These are phyloP conservation scores for Vigna hirtella DNA, from an alignment of 306 rosid genomes.

Conservation along the genomic window DNA sequence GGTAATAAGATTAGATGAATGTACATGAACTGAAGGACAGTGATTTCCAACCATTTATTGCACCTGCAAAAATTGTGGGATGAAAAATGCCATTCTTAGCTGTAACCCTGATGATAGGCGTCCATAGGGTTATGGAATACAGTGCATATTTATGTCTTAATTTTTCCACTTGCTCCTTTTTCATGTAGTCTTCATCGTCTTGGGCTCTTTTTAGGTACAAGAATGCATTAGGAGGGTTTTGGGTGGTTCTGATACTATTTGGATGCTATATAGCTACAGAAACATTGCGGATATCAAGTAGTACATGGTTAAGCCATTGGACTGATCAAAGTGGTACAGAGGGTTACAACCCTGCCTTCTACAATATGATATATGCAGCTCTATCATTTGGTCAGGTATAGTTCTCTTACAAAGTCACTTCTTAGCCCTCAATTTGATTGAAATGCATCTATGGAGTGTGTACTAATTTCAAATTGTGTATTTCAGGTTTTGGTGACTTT, in stretches of 20 bases:
- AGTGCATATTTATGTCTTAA: constrained; percentile 30
- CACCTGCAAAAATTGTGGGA: constrained; percentile 12
- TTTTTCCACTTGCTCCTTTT: neutral
- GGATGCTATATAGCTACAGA: constrained; percentile 70
- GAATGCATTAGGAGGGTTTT: constrained; percentile 83
- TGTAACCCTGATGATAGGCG: constrained; percentile 25
- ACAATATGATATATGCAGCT: constrained; percentile 74
- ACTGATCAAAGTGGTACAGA: constrained; percentile 65
- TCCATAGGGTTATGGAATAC: constrained; percentile 23
- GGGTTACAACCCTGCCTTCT: constrained; percentile 73
- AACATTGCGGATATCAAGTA: constrained; percentile 75
- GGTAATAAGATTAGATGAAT: constrained; percentile 55
- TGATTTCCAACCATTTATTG: constrained; percentile 26
- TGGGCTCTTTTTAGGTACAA: constrained; percentile 65
- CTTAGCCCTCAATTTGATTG: neutral
- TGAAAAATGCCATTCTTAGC: constrained; percentile 20
- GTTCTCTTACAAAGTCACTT: constrained; percentile 37
- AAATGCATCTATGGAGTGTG: constrained; percentile 24
- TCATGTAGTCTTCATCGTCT: constrained; percentile 26
- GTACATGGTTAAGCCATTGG: constrained; percentile 94
- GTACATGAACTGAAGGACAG: constrained; percentile 19
- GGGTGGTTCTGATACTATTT: constrained; percentile 80
- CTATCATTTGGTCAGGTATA: constrained; percentile 83
- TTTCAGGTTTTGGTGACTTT: constrained; percentile 78
- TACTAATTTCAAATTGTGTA: constrained; percentile 21